Evolutionary conservation across 1,284 basidiomycete genomes (phyloP).

Genomic region (Ustilago hordei): DNA sequence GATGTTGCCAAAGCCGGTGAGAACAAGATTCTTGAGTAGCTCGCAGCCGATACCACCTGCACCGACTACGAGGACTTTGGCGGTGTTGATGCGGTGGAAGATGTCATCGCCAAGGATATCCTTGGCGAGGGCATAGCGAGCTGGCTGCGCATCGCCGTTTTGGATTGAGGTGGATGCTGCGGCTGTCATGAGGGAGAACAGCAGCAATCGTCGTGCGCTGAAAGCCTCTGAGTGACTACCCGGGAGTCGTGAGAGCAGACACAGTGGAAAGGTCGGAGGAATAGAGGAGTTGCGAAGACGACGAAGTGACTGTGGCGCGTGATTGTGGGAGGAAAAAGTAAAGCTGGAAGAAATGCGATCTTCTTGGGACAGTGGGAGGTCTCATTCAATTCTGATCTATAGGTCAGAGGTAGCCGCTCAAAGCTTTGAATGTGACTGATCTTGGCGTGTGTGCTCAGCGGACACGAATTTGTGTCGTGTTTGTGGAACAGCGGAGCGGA

Average conservation of each 20-base stretch:
- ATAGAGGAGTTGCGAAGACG: background rate
- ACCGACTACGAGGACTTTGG: slow-evolving; percentile 83
- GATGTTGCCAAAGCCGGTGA: slow-evolving; percentile 91
- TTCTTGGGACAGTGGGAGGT: background rate
- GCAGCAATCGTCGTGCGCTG: background rate
- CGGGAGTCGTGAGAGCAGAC: background rate
- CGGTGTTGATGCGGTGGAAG: slow-evolving; percentile 34
- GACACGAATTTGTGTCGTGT: slow-evolving; percentile 10
- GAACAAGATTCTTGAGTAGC: slow-evolving; percentile 93
- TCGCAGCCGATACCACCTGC: slow-evolving; percentile 98
- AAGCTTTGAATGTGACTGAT: slow-evolving; percentile 8
- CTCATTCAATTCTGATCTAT: slow-evolving; percentile 12
- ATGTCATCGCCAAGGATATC: slow-evolving; percentile 35
- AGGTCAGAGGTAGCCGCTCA: background rate
- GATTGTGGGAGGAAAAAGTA: background rate
- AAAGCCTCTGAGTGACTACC: background rate
- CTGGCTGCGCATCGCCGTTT: slow-evolving; percentile 20
- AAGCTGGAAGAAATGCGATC: slow-evolving; percentile 11
- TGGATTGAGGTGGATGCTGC: slow-evolving; percentile 24
- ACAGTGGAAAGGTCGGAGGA: slow-evolving; percentile 3
- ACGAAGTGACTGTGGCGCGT: slow-evolving; percentile 7
- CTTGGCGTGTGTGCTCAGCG: background rate
- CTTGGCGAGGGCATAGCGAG: slow-evolving; percentile 38
- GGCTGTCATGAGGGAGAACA: slow-evolving; percentile 7
- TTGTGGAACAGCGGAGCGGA: background rate